phyloP scores from a whole-genome alignment of 2,329 filamentous ascomycete species.

The Neobulgaria alba region DNA sequence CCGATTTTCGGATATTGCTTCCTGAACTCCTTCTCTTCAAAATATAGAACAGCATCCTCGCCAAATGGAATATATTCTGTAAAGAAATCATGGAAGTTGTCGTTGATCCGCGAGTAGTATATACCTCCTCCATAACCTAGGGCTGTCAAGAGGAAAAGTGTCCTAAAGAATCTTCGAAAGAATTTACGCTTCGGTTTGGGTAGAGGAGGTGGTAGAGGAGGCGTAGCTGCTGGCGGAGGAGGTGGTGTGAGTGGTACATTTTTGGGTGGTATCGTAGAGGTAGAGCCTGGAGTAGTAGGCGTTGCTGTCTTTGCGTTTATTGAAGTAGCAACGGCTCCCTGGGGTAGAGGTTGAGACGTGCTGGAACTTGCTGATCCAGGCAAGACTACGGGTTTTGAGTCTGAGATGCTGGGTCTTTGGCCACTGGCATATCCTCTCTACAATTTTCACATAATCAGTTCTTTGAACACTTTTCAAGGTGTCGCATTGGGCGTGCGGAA shows the following conservation, averaged over 20 bases:
- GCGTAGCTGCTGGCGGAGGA: conserved; percentile 27
- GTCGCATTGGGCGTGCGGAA: conserved; percentile 4
- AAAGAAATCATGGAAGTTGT: conserved; percentile 99
- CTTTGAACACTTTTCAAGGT: conserved; percentile 8
- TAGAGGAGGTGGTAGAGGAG: conserved; percentile 32
- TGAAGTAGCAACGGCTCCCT: conserved; percentile 20
- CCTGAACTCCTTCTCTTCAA: conserved; percentile 90
- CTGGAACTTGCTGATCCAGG: conserved; percentile 37
- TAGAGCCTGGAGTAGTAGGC: conserved; percentile 29
- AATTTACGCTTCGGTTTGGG: conserved; percentile 52
- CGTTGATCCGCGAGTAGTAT: conserved; percentile 85
- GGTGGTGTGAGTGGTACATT: conserved; percentile 39
- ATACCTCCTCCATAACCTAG: conserved; percentile 81
- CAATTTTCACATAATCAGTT: conserved; percentile 15
- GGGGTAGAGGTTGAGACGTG: conserved; percentile 31
- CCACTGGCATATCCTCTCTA: conserved; percentile 51
- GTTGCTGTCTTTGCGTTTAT: conserved; percentile 6
- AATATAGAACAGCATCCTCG: conserved; percentile 88
- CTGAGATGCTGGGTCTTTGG: conserved; percentile 40
- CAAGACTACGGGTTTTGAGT: conserved; percentile 42
- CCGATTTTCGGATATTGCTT: conserved; percentile 62
- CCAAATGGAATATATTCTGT: conserved; percentile 93
- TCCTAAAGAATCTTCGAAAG: conserved; percentile 68
- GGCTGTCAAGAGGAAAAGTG: conserved; percentile 65
- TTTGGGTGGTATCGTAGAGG: conserved; percentile 39